These are phyloP conservation scores for Geotrichum bryndzae DNA, from an alignment of 1,139 yeast genomes.

Conservation along the genomic window DNA sequence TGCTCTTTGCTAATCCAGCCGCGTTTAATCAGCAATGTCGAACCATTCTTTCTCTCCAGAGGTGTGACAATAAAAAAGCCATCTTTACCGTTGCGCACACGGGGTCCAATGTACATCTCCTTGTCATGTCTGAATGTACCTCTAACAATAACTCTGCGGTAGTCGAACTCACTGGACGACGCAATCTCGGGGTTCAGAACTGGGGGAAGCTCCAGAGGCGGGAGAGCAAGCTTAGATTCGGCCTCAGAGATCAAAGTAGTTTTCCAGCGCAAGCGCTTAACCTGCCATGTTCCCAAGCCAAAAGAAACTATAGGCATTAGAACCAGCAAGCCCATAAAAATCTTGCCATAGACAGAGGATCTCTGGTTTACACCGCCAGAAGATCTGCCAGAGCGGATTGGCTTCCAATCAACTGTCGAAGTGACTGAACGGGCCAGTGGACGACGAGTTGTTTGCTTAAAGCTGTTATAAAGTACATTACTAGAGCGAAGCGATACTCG, in stretches of 20 bases:
- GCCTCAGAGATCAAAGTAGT: constrained; percentile 73
- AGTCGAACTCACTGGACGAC: constrained; percentile 68
- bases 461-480: background rate
- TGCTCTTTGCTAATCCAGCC: constrained; percentile 86
- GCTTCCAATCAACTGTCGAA: constrained; percentile 79
- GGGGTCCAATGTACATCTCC: constrained; percentile 90
- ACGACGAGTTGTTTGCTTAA: background rate
- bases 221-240: constrained; percentile 71
- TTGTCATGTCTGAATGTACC: constrained; percentile 81
- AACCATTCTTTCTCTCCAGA: constrained; percentile 47
- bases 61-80: constrained; percentile 86
- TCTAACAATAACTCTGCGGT: constrained; percentile 61
- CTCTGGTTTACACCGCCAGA: constrained; percentile 36
- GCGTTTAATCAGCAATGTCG: constrained; percentile 62
- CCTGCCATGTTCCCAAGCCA: constrained; percentile 92
- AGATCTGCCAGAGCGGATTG: constrained; percentile 52
- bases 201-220: constrained; percentile 64
- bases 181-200: constrained; percentile 33
- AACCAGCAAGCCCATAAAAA: constrained; percentile 37
- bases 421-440: constrained; percentile 40
- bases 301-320: constrained; percentile 88
- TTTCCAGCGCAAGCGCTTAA: constrained; percentile 80
- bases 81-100: constrained; percentile 64
- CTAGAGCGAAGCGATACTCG: background rate
- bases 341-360: constrained; percentile 27